phyloP scores from a whole-genome alignment of 1,284 basidiomycete species.

The Flammula alnicola region DNA sequence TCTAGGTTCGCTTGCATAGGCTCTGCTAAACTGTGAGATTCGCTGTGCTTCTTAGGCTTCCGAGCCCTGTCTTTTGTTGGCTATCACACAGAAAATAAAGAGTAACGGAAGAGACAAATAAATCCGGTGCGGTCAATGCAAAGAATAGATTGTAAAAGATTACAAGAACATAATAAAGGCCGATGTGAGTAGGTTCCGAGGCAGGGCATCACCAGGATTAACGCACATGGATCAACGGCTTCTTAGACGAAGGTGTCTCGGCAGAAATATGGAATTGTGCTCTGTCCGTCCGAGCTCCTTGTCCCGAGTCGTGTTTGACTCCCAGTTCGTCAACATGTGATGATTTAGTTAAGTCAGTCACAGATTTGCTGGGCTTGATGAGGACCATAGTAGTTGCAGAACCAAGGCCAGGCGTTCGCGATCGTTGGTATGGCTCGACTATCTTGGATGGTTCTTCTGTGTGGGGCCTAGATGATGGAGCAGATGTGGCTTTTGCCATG shows the following conservation, averaged over 20 bases:
- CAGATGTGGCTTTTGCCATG: conserved; percentile 22
- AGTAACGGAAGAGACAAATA: conserved; percentile 37
- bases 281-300: too few species aligned
- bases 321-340: conserved; percentile 63
- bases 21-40: background rate
- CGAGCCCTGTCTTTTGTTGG: conserved; percentile 72
- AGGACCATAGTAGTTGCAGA: conserved; percentile 54
- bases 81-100: conserved; percentile 43
- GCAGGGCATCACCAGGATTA: conserved; percentile 63
- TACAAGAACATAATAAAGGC: conserved; percentile 33
- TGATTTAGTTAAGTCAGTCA: conserved; percentile 28
- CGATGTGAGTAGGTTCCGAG: conserved; percentile 45
- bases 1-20: background rate
- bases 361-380: conserved; percentile 41
- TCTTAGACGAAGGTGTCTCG: conserved; percentile 50
- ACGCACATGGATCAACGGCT: conserved; percentile 84
- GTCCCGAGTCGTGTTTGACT: conserved; percentile 39
- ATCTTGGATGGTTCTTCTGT: conserved; percentile 19
- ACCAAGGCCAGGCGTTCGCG: conserved; percentile 38
- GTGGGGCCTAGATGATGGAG: conserved; percentile 13
- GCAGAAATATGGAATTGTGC: too few species aligned
- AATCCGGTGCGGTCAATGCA: conserved; percentile 35
- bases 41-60: conserved; percentile 56
- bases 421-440: conserved; percentile 24
- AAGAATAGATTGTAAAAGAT: conserved; percentile 32